Evolutionary conservation across 1,139 yeast genomes (phyloP).

Genomic region (Lodderomyces metapsilosis): DNA sequence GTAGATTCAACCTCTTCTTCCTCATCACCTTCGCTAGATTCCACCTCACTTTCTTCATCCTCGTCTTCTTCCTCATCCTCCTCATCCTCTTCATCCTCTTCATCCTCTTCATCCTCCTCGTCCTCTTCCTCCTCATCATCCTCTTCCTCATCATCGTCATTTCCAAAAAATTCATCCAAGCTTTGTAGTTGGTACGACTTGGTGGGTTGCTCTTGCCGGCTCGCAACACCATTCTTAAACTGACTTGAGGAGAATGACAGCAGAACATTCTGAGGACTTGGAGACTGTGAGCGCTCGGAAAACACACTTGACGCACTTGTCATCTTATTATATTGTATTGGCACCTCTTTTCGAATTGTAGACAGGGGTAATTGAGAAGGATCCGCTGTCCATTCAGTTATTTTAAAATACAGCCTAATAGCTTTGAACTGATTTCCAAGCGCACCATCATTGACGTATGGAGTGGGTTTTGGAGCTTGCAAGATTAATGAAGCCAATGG

Average conservation of each 20-base stretch:
- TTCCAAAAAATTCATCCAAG: constrained; percentile 79
- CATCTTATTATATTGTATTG: constrained; percentile 26
- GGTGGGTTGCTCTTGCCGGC: constrained; percentile 9
- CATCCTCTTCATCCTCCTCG: constrained; percentile 4
- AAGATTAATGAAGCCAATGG: constrained; percentile 73
- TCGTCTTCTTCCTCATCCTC: not conserved
- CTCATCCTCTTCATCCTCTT: not conserved
- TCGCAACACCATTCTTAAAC: constrained; percentile 6
- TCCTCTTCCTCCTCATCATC: constrained; percentile 7
- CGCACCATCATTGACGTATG: constrained; percentile 20
- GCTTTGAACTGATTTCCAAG: constrained; percentile 15
- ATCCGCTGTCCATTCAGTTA: constrained; percentile 33
- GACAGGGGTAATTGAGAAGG: constrained; percentile 32
- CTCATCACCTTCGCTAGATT: not conserved
- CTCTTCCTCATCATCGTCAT: constrained; percentile 31
- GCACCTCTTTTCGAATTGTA: constrained; percentile 35
- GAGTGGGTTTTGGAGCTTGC: constrained; percentile 80
- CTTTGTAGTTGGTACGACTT: constrained; percentile 61
- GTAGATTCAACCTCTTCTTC: constrained; percentile 2
- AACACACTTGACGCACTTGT: constrained; percentile 17
- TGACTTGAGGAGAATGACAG: constrained; percentile 29
- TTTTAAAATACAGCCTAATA: constrained; percentile 25
- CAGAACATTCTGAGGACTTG: constrained; percentile 18
- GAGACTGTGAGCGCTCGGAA: constrained; percentile 20
- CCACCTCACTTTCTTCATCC: constrained; percentile 3